phyloP scores from a whole-genome alignment of 306 rosid species.

The Potentilla sterilis region DNA sequence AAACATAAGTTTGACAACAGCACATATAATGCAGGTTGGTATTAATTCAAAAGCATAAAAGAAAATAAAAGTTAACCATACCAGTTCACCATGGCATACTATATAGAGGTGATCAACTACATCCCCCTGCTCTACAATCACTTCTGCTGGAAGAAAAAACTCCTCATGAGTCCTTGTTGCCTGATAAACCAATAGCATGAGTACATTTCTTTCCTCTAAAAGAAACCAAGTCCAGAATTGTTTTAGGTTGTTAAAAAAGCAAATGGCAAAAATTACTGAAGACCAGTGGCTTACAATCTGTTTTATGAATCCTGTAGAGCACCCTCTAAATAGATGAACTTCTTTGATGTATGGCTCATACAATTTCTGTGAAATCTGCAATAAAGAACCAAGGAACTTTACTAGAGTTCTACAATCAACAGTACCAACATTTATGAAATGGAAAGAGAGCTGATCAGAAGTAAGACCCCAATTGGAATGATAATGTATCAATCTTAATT shows the following conservation, averaged over 20 bases:
- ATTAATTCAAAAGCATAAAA: neutral
- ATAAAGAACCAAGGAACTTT: constrained; percentile 1
- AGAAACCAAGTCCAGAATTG: constrained; percentile 7
- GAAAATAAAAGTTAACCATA: constrained; percentile 18
- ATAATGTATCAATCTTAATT: neutral
- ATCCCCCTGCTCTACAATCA: constrained; percentile 53
- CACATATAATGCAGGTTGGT: neutral
- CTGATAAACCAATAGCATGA: constrained; percentile 33
- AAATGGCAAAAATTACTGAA: neutral
- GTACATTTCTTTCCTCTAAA: constrained; percentile 13
- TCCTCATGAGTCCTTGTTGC: constrained; percentile 54
- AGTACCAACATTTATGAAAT: neutral
- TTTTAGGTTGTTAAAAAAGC: neutral
- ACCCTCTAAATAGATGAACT: constrained; percentile 52
- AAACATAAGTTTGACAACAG: neutral
- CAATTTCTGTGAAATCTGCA: constrained; percentile 53
- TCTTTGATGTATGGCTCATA: constrained; percentile 47
- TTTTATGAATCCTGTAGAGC: constrained; percentile 60
- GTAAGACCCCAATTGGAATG: neutral
- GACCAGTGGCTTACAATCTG: constrained; percentile 45
- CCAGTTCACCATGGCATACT: constrained; percentile 62
- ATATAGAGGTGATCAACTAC: constrained; percentile 53
- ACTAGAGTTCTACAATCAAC: neutral
- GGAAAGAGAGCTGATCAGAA: neutral
- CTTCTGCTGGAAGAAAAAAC: constrained; percentile 64